Conservation (phyloP, 805 yeast genomes). For the Yamadazyma tumulicola region DNA sequence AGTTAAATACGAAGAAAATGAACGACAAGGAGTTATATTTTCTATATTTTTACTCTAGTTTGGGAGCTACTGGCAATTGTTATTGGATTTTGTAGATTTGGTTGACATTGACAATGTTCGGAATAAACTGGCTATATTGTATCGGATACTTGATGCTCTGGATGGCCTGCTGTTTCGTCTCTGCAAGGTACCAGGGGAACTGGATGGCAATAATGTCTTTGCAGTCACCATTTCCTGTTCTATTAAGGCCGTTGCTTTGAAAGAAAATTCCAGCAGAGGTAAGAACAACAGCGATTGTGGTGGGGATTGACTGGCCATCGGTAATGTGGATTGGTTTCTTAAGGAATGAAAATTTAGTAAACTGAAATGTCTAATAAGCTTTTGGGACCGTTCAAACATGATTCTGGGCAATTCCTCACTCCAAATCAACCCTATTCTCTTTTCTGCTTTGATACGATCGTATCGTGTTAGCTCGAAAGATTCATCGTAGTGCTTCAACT, state of each 20-base stretch:
- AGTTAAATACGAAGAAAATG: no score
- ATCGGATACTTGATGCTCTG: conserved; percentile 6
- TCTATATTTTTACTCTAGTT: no score
- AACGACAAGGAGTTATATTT: no score
- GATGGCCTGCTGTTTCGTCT: conserved; percentile 1
- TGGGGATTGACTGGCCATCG: background rate
- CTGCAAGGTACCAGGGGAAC: no score
- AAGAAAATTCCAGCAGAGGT: conserved; percentile 7
- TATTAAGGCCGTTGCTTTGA: background rate
- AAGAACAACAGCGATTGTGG: conserved; percentile 1
- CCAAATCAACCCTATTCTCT: conserved; percentile 11
- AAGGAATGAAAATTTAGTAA: conserved; percentile 2
- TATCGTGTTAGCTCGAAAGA: conserved; percentile 4
- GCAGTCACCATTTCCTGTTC: conserved; percentile 6
- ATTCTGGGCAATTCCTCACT: conserved; percentile 8
- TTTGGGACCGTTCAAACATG: conserved; percentile 4
- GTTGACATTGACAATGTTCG: no score
- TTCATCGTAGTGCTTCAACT: conserved; percentile 1
- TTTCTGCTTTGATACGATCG: conserved; percentile 11
- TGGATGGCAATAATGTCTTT: no score
- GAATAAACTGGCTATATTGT: no score
- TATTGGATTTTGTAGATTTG: no score
- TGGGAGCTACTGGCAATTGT: no score
- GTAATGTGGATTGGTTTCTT: conserved; percentile 1
- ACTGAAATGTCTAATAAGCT: conserved; percentile 3